phyloP scores from a whole-genome alignment of 2,329 filamentous ascomycete species.

The Aspergillus sp. region DNA sequence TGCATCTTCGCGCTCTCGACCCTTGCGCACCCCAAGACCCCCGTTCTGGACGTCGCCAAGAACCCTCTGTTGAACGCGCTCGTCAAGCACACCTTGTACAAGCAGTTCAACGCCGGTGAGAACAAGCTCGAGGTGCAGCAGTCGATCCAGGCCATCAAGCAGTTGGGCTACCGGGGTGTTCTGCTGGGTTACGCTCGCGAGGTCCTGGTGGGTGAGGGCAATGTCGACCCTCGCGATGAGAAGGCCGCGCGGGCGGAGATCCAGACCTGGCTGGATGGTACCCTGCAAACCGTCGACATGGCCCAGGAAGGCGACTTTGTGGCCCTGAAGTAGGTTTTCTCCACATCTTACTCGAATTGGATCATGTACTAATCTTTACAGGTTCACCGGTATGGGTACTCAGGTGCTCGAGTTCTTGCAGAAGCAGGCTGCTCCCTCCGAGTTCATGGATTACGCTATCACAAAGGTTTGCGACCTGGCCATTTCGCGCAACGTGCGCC shows the following conservation, averaged over 20 bases:
- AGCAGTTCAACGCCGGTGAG: conserved; percentile 59
- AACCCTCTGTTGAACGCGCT: conserved; percentile 50
- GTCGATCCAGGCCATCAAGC: conserved; percentile 50
- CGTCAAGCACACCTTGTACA: conserved; percentile 53
- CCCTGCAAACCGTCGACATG: conserved; percentile 56
- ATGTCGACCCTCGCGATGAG: conserved; percentile 31
- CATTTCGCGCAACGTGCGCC: conserved; percentile 44
- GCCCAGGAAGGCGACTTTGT: conserved; percentile 54
- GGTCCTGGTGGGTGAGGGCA: conserved; percentile 51
- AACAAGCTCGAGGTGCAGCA: conserved; percentile 51
- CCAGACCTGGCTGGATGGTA: conserved; percentile 54
- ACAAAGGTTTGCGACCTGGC: conserved; percentile 47
- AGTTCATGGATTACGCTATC: conserved; percentile 46
- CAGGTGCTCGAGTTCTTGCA: conserved; percentile 43
- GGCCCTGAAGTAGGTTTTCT: conserved; percentile 50
- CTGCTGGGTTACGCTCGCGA: conserved; percentile 58
- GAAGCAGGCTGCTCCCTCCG: conserved; percentile 40
- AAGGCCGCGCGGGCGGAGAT: conserved; percentile 37
- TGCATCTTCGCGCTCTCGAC: conserved; percentile 70
- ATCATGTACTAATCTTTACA: conserved; percentile 7
- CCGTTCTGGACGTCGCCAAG: conserved; percentile 50
- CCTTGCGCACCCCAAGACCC: conserved; percentile 49
- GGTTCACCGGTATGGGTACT: conserved; percentile 39
- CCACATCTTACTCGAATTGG: neutral
- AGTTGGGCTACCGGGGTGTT: conserved; percentile 55